Evolutionary conservation across 768 basidiomycete genomes (phyloP), one percentile per base, ranked within the genome.

Genomic region (Solioccasus polychromus): DNA sequence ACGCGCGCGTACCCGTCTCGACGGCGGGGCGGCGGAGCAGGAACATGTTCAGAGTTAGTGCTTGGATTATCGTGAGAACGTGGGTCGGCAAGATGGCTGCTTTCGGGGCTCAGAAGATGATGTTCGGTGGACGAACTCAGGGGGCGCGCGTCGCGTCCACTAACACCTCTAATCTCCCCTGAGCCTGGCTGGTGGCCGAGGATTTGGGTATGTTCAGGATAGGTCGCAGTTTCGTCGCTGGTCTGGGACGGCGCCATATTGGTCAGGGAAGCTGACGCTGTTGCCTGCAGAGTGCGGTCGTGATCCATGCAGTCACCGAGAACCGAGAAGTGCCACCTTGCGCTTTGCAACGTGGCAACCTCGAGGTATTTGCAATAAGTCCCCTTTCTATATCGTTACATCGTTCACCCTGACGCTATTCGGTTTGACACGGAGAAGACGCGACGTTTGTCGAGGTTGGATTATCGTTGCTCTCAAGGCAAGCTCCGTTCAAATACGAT

Each of bases 221-320:
- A 43, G 8, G 29, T 4, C 10, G 17, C 20, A 28, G 18, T 3
- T 10, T 18, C 25, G 35, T 41, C 32, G 36, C 23, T 11, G 23
- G 39, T 4, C 17, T 32, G 54, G 9, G 42, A 26, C 17, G 44
- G 36, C 7, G 24, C 15, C 2, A 23, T n/a, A n/a, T n/a, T n/a
- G n/a, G n/a, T n/a, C 30, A 19, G 43, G 34, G 4, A n/a, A n/a
- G n/a, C n/a, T n/a, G n/a, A n/a, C n/a, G n/a, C n/a, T n/a, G n/a
- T n/a, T n/a, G 28, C 6, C 15, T 28, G 49, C 8, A 35, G 23
- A 8, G 35, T 23, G 36, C 19, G 51, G 2, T 32, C 44, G 12
- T 18, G 39, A 35, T 62, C 54, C 61, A 62, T 62, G n/a, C n/a
- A n/a, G 28, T 6, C 39, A 14, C 36, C 20, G 24, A 28, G 29